Evolutionary conservation across 345 rosid species (phyloP).

Genomic region (Eucalyptus marginata): DNA sequence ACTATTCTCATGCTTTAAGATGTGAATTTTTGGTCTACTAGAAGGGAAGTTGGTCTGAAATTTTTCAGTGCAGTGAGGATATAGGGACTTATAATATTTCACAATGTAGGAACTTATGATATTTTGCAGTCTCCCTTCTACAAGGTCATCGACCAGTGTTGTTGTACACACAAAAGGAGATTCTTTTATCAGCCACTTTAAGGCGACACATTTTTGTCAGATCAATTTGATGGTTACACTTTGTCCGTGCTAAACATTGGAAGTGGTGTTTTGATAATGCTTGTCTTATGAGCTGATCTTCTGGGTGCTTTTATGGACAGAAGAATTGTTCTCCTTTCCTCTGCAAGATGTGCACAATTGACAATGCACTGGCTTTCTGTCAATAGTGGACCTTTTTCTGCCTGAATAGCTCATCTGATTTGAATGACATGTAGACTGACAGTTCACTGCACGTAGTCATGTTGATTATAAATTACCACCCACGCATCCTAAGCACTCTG

Average conservation of each 20-base stretch:
- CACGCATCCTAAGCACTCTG: background rate
- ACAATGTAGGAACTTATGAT: background rate
- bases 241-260: background rate
- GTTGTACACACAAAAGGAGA: background rate
- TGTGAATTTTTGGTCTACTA: background rate
- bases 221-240: background rate
- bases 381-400: background rate
- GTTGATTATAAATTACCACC: background rate
- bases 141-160: background rate
- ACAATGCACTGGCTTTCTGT: background rate
- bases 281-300: background rate
- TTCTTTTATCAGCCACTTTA: background rate
- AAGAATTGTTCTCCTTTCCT: background rate
- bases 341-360: background rate
- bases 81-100: background rate
- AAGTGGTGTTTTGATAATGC: background rate
- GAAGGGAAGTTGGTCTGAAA: background rate
- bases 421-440: background rate
- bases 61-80: background rate
- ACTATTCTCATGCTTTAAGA: background rate
- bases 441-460: background rate
- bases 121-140: background rate
- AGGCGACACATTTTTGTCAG: background rate
- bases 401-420: background rate
- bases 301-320: background rate